These are phyloP conservation scores for Penicillium bovifimosum DNA, from an alignment of 495 filamentous ascomycete genomes.

Conservation along the genomic window DNA sequence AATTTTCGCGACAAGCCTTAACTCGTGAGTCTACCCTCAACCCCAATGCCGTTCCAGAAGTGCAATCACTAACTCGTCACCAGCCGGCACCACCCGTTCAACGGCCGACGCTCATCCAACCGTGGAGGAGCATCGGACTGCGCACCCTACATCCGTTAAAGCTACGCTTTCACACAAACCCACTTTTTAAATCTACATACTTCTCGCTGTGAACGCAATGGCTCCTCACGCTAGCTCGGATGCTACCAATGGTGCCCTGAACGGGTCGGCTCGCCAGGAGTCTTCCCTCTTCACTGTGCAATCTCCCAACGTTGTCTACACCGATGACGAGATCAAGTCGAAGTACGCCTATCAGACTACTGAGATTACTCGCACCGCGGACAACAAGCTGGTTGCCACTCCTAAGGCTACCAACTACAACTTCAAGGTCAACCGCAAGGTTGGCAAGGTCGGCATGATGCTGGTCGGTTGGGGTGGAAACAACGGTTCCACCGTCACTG, in stretches of 20 bases:
- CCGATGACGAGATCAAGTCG: slow-evolving; percentile 79
- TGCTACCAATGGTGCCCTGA: slow-evolving; percentile 61
- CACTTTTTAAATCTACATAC: slow-evolving; percentile 18
- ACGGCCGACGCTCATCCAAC: slow-evolving; percentile 90
- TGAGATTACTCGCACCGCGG: slow-evolving; percentile 60
- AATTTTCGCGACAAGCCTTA: slow-evolving; percentile 48
- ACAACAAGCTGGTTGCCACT: slow-evolving; percentile 75
- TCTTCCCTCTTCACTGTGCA: slow-evolving; percentile 70
- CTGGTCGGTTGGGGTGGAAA: slow-evolving; percentile 98
- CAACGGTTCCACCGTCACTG: slow-evolving; percentile 96
- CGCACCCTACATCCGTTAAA: slow-evolving; percentile 56
- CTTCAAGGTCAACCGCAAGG: slow-evolving; percentile 94
- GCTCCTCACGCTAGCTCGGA: slow-evolving; percentile 83
- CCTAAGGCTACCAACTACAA: slow-evolving; percentile 89
- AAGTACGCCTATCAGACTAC: slow-evolving; percentile 97
- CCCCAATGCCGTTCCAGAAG: neutral
- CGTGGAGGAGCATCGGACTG: slow-evolving; percentile 83
- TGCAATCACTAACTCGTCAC: slow-evolving; percentile 15
- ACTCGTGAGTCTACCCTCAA: slow-evolving; percentile 40
- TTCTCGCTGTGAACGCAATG: slow-evolving; percentile 52
- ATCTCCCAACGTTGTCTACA: slow-evolving; percentile 91
- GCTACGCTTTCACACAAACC: slow-evolving; percentile 15
- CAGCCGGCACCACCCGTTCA: slow-evolving; percentile 94
- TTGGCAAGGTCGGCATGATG: slow-evolving; percentile 94
- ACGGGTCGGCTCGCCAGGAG: slow-evolving; percentile 56